A percentile compares a stretch with the other conserved stretches of the same genome.
phyloP scores from a whole-genome alignment of 2,329 filamentous ascomycete species.

The Clarireedia hainanense region DNA sequence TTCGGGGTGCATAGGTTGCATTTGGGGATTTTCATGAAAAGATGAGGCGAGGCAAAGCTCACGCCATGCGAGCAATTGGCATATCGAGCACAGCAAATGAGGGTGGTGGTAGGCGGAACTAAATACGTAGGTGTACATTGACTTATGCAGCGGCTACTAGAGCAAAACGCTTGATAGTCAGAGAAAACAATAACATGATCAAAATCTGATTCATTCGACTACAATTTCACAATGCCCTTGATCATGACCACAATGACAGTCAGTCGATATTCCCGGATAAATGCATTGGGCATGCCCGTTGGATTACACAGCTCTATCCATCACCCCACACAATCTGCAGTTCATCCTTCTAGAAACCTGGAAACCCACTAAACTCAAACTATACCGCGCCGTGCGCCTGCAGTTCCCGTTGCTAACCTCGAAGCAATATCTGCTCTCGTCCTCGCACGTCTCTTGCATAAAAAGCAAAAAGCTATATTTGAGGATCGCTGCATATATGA shows the following conservation, averaged over 20 bases:
- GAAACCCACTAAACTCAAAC: conserved; percentile 6
- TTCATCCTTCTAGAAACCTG: conserved; percentile 2
- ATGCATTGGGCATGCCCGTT: no score
- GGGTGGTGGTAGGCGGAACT: no score
- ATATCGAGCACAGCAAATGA: background rate
- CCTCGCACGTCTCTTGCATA: background rate
- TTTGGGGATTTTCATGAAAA: background rate
- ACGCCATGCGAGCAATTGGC: background rate
- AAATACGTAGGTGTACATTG: no score
- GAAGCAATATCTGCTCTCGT: background rate
- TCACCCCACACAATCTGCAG: conserved; percentile 8
- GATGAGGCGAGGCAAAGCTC: background rate
- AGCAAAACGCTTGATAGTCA: no score
- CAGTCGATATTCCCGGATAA: no score
- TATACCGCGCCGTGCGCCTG: background rate
- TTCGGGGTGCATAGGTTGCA: background rate
- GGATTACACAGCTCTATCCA: background rate
- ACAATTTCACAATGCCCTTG: no score
- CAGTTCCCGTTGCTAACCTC: conserved; percentile 1
- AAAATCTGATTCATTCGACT: no score
- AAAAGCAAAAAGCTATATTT: background rate
- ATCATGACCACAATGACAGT: no score
- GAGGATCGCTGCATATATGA: background rate
- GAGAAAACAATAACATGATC: no score
- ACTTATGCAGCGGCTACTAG: no score